Base-by-base conservation (phyloP, 768 basidiomycete species). In the Gautieria morchelliformis region DNA sequence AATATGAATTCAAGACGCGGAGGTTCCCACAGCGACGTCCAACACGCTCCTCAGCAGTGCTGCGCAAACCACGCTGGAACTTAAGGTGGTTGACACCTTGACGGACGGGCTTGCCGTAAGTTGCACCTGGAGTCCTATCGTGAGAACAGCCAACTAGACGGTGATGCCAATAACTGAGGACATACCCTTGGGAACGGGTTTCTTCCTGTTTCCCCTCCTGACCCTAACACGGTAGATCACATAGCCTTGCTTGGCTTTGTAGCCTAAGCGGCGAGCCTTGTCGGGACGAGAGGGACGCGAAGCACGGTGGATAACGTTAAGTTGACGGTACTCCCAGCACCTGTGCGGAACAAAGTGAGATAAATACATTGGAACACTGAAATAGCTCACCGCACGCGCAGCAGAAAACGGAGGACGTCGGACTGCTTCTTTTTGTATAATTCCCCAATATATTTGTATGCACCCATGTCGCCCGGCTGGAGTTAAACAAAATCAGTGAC, bases 31-130 rank as follows among this genome's bases (percentile, higher is more conserved):
- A 99, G 64, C 94, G 83, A 69, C 82, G 84, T 61, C 95, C 96
- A 63, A 98, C 95, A 69, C 96, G 89, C 79, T 98, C 96, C 78
- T 99, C 96, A 51, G 96, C 96, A 58, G 87, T 88, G 66, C 88
- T 87, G 72, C 89, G 85, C 68, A 97, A 78, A 61, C 93, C 83
- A 61, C 95, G 86, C 76, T 97, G 95, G 80, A 81, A 91, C 75
- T 99, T 99, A 76, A 99, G 82, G 71, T 99, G 94, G 80, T 95
- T 98, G 67, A 98, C 90, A 85, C 94, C 96, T 79, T 98, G 96
- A 71, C 88, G 89, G 62, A 96, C 94, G 74, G 96, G 96, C 75
- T 99, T 99, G 74, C 96, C 96, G 73, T 83, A 98, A 69, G 95
- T 98, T 53, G 95, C 95, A 81, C 92, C 89, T 91, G 60, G 39